A percentile compares a stretch with the other conserved stretches of the same genome.
These are phyloP conservation scores for Rhododendron griersonianum DNA, from an alignment of 148 eudicot genomes.

Conservation along the genomic window DNA sequence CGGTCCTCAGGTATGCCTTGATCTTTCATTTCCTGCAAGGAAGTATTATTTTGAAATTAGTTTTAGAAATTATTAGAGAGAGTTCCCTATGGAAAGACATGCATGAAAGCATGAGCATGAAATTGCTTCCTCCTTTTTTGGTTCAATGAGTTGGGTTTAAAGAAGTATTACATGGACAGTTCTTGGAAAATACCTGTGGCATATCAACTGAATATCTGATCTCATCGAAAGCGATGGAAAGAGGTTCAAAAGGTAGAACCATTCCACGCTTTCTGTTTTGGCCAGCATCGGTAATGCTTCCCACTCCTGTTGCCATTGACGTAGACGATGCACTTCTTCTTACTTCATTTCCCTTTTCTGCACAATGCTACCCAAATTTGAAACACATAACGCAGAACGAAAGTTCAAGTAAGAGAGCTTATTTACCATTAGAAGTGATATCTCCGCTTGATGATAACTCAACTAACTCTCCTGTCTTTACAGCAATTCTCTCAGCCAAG, in stretches of 20 bases:
- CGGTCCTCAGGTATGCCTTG: slow-evolving; percentile 34
- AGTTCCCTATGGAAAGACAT: background rate
- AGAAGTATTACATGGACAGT: background rate
- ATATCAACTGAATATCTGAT: slow-evolving; percentile 40
- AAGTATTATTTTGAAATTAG: background rate
- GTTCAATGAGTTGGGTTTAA: background rate
- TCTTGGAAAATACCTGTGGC: slow-evolving; percentile 29
- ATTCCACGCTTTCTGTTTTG: slow-evolving; percentile 30
- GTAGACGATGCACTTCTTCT: slow-evolving; percentile 16
- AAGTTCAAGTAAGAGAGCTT: background rate
- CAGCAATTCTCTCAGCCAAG: slow-evolving; percentile 18
- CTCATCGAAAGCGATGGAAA: slow-evolving; percentile 34
- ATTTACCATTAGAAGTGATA: slow-evolving; percentile 17
- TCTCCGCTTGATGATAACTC: slow-evolving; percentile 22
- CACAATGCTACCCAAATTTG: background rate
- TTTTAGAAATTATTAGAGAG: background rate
- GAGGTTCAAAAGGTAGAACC: slow-evolving; percentile 42
- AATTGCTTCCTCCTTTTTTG: background rate
- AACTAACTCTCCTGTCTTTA: slow-evolving; percentile 15
- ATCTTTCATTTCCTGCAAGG: slow-evolving; percentile 37
- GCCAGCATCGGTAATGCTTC: slow-evolving; percentile 11
- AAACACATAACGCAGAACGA: background rate
- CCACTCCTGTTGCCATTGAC: slow-evolving; percentile 23
- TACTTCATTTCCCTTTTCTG: slow-evolving; percentile 20
- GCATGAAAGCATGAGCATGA: background rate